A percentile compares a stretch with the other conserved stretches of the same genome.
These are phyloP conservation scores for Aspergillus brunneoviolaceus DNA, from an alignment of 2,329 filamentous ascomycete genomes.

Conservation along the genomic window DNA sequence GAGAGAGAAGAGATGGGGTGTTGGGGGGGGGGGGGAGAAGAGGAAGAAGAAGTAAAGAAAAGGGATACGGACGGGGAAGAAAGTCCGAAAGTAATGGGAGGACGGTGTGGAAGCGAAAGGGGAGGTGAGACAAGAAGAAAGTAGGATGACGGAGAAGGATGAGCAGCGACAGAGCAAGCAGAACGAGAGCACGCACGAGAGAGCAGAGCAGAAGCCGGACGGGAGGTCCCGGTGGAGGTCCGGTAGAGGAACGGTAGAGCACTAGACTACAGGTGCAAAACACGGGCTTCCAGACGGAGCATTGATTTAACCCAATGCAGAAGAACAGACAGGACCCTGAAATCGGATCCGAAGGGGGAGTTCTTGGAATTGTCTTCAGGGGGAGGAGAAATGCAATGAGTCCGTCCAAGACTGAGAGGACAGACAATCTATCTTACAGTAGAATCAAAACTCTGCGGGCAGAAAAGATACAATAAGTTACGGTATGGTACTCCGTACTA, in stretches of 20 bases:
- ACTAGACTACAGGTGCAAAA: constrained; percentile 5
- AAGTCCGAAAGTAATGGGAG: constrained; percentile 12
- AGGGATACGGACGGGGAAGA: background rate
- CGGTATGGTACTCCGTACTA: background rate
- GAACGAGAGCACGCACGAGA: background rate
- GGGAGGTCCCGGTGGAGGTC: constrained; percentile 16
- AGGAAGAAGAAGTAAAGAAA: background rate
- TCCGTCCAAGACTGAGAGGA: background rate
- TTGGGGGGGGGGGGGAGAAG: no score
- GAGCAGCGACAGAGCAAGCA: constrained; percentile 6
- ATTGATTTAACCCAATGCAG: background rate
- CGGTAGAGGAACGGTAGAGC: constrained; percentile 3
- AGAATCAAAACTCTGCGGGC: background rate
- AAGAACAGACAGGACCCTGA: background rate
- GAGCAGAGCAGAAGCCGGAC: constrained; percentile 13
- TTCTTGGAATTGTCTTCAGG: background rate
- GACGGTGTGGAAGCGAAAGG: constrained; percentile 7
- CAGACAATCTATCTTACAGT: no score
- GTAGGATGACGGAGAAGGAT: constrained; percentile 10
- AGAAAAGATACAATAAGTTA: background rate
- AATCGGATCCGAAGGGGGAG: background rate
- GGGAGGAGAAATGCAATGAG: background rate
- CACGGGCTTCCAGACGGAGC: background rate
- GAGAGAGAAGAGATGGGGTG: constrained; percentile 3
- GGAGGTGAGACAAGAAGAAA: constrained; percentile 15